These are phyloP conservation scores for Salix brachista DNA, from an alignment of 345 rosid species.

Conservation along the genomic window DNA sequence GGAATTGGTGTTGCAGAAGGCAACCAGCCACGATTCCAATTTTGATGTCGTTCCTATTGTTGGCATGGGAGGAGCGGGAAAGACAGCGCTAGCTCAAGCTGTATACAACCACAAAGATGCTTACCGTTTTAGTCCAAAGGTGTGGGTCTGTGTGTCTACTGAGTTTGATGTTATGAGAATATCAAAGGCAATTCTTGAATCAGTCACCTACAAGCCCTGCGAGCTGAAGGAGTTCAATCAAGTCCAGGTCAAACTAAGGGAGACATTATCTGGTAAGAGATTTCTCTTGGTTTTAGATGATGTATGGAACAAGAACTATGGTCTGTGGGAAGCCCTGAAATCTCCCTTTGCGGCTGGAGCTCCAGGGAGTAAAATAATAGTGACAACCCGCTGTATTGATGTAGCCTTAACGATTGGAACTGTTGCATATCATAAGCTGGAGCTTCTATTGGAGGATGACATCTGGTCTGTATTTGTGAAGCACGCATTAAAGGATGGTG, in stretches of 20 bases:
- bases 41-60: no score
- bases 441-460: constrained; percentile 8
- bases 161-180: constrained; percentile 30
- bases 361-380: constrained; percentile 1
- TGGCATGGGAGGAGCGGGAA: no score
- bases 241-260: background rate
- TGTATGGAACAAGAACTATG: constrained; percentile 2
- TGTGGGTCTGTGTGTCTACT: constrained; percentile 33
- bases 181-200: background rate
- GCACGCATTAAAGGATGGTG: constrained; percentile 4
- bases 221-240: background rate
- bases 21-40: background rate
- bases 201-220: background rate
- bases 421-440: background rate
- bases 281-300: constrained; percentile 1
- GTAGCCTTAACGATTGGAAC: background rate
- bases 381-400: background rate
- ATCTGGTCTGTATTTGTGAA: constrained; percentile 14
- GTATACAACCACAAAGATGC: no score
- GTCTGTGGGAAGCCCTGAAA: background rate
- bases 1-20: background rate
- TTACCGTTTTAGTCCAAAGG: background rate
- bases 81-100: no score
- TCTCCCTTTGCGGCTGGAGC: background rate
- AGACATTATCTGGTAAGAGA: background rate